Evolutionary conservation across 768 basidiomycete species (phyloP).

Genomic region (Boletus coccyginus): DNA sequence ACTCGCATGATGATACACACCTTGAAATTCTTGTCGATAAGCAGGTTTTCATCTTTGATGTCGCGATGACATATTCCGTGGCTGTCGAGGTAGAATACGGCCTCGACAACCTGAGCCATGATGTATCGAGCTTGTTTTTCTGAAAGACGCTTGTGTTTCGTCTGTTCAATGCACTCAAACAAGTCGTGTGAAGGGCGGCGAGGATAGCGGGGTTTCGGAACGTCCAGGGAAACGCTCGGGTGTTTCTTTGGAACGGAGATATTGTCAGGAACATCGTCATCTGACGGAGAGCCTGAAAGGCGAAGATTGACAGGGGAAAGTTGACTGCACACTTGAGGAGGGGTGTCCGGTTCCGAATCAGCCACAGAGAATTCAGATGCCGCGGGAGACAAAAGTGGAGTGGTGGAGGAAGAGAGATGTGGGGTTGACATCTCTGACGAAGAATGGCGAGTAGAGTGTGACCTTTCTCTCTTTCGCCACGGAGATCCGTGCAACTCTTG

Average conservation of each 20-base stretch:
- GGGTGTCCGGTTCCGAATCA: slow-evolving; percentile 44
- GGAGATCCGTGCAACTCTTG: slow-evolving; percentile 93
- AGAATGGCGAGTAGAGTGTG: slow-evolving; percentile 21
- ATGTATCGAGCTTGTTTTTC: slow-evolving; percentile 80
- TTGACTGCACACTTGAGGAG: slow-evolving; percentile 32
- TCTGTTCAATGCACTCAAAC: slow-evolving; percentile 94
- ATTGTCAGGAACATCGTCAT: slow-evolving; percentile 6
- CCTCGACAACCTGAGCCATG: slow-evolving; percentile 85
- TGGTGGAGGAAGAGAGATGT: slow-evolving; percentile 30
- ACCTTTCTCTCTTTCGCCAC: slow-evolving; percentile 58
- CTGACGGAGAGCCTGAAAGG: slow-evolving; percentile 11
- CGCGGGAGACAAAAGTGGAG: slow-evolving; percentile 59
- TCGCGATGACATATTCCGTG: slow-evolving; percentile 92
- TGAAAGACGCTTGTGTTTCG: slow-evolving; percentile 70
- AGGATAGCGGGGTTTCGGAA: slow-evolving; percentile 44
- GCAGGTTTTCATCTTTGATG: slow-evolving; percentile 95
- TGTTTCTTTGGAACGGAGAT: slow-evolving; percentile 12
- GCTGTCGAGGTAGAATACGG: slow-evolving; percentile 74
- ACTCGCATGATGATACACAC: slow-evolving; percentile 34
- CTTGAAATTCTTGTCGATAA: slow-evolving; percentile 72
- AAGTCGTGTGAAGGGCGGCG: slow-evolving; percentile 86
- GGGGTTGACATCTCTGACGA: slow-evolving; percentile 26
- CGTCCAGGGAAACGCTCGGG: slow-evolving; percentile 7
- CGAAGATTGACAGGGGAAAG: slow-evolving; percentile 22
- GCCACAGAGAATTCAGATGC: slow-evolving; percentile 45